Evolutionary conservation across 805 yeast species (phyloP), one percentile per base, ranked within the genome.

Genomic region (Candida ortonii): DNA sequence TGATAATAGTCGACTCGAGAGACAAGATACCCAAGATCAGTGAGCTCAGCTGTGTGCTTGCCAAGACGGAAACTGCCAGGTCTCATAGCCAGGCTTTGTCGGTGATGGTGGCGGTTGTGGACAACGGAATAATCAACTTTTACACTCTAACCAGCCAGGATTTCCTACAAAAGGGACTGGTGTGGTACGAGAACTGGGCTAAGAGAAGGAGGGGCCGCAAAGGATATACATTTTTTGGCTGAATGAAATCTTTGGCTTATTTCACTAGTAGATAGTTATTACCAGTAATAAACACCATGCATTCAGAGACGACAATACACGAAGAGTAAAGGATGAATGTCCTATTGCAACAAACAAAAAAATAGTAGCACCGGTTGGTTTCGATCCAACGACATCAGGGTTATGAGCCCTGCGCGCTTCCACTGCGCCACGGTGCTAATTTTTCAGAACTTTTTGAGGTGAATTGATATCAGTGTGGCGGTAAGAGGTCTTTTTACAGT

Each of bases 321-420:
- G n/a, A n/a, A n/a, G n/a, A n/a, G n/a, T n/a, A n/a, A n/a, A n/a
- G n/a, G n/a, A n/a, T n/a, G n/a, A n/a, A n/a, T n/a, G n/a, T n/a
- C n/a, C n/a, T n/a, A n/a, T n/a, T n/a, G 22, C 22, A n/a, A 31
- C 15, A 24, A 33, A 36, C 28, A 47, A 51, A 57, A 70, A 66
- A 62, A 61, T 51, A 50, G 24, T 82, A 83, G 93, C 93, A 86
- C 83, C 83, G 86, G 86, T 76, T 68, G 85, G 93, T 84, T 82
- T 84, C 93, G 93, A 84, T 84, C 94, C 88, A 69, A 76, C 88
- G 94, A 82, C 90, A 80, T 84, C 90, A 83, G 93, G 90, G 94
- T 84, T 84, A 84, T 84, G 94, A 84, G 94, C 94, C 93, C 93
- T 81, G 90, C 90, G 90, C 93, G 93, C 90, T 84, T 83, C 94